phyloP scores from a whole-genome alignment of 495 filamentous ascomycete species.

The Penicillium cataractarum region DNA sequence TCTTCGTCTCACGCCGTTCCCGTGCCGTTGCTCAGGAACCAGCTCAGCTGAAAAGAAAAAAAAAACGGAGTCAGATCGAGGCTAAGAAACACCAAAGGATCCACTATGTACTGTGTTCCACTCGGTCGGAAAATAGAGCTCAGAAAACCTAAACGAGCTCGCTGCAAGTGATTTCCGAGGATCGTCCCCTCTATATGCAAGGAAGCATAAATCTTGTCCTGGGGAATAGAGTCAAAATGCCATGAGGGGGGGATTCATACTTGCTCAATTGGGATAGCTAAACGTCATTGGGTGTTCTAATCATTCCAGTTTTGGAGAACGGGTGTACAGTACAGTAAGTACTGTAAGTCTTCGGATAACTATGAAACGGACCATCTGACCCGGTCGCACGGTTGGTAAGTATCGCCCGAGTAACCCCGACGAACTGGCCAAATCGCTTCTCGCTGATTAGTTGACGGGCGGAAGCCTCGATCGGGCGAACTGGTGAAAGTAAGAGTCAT shows the following conservation, averaged over 20 bases:
- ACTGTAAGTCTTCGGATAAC: neutral
- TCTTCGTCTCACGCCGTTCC: constrained; percentile 10
- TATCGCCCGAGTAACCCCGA: neutral
- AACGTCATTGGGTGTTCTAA: neutral
- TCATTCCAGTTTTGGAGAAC: too few relatives aligned
- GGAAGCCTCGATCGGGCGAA: neutral
- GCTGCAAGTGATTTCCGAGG: constrained; percentile 29
- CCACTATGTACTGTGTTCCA: constrained; percentile 31
- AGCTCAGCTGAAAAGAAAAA: constrained; percentile 22
- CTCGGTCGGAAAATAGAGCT: constrained; percentile 40
- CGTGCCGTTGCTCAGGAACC: constrained; percentile 25
- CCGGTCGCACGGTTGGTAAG: neutral
- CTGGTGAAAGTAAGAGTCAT: neutral
- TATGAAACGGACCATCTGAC: neutral
- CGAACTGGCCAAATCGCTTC: neutral
- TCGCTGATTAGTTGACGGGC: neutral
- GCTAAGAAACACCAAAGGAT: constrained; percentile 27
- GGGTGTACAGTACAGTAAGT: too few relatives aligned
- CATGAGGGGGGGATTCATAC: constrained; percentile 5
- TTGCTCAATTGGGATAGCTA: neutral
- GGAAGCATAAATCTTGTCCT: constrained; percentile 17
- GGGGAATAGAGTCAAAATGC: constrained; percentile 12
- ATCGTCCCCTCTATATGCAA: constrained; percentile 28
- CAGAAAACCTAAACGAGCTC: constrained; percentile 25
- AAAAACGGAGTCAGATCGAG: constrained; percentile 38